phyloP scores from a whole-genome alignment of 345 rosid genomes.

The Eutrema japonicum region DNA sequence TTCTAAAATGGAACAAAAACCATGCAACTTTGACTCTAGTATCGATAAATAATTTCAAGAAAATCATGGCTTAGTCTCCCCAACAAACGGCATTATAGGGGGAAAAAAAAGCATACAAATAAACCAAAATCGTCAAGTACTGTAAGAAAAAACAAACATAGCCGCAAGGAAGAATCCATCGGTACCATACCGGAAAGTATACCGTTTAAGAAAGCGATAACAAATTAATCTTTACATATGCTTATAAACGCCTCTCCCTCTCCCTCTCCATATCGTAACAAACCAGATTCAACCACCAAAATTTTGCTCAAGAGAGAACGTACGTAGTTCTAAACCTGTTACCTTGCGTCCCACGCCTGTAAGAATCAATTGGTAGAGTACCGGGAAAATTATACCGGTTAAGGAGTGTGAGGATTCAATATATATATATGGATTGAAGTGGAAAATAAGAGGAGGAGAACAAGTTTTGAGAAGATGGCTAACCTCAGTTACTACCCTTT shows the following conservation, averaged over 20 bases:
- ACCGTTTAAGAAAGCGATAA: slow-evolving; percentile 16
- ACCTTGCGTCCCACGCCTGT: slow-evolving; percentile 22
- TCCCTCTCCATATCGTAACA: slow-evolving; percentile 21
- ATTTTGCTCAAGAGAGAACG: slow-evolving; percentile 27
- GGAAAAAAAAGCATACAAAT: not conserved
- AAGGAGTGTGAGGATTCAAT: slow-evolving; percentile 4
- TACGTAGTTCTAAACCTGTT: slow-evolving; percentile 26
- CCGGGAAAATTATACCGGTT: not conserved
- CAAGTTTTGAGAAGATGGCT: not conserved
- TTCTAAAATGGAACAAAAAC: not conserved
- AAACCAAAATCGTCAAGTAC: slow-evolving; percentile 27
- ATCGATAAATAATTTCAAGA: not conserved
- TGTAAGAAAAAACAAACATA: slow-evolving; percentile 10
- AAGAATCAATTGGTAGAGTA: slow-evolving; percentile 15
- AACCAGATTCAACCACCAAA: slow-evolving; percentile 34
- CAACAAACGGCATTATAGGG: slow-evolving; percentile 22
- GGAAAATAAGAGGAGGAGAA: not conserved
- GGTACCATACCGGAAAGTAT: slow-evolving; percentile 40
- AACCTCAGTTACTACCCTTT: slow-evolving; percentile 47
- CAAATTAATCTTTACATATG: slow-evolving; percentile 40
- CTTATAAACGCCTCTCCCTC: slow-evolving; percentile 10
- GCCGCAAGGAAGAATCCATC: slow-evolving; percentile 26
- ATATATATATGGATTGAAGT: not conserved
- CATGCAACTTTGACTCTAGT: not conserved
- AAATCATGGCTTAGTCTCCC: slow-evolving; percentile 14